Evolutionary conservation across 2,329 filamentous ascomycete genomes (phyloP).

Genomic region (Arthrobotrys entomopaga): DNA sequence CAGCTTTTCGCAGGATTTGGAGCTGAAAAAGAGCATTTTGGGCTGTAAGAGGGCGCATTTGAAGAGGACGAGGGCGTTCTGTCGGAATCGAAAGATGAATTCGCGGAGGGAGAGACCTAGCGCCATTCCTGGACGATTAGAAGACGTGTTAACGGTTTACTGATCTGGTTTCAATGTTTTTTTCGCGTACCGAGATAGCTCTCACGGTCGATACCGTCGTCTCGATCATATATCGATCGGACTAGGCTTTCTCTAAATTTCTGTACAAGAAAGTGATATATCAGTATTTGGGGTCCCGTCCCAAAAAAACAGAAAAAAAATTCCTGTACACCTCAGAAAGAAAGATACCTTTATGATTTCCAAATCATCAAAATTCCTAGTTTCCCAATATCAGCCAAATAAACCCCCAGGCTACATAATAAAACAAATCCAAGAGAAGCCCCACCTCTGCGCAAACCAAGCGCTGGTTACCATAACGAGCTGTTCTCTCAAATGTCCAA

Average conservation of each 20-base stretch:
- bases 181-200: conserved; percentile 79
- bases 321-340: background rate
- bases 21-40: conserved; percentile 99
- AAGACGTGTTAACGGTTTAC: conserved; percentile 24
- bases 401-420: background rate
- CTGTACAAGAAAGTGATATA: conserved; percentile 59
- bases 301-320: conserved; percentile 16
- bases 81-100: conserved; percentile 91
- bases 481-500: conserved; percentile 89
- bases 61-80: conserved; percentile 91
- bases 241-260: conserved; percentile 55
- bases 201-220: conserved; percentile 69
- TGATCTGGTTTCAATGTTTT: conserved; percentile 1
- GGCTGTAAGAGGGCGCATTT: conserved; percentile 94
- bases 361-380: conserved; percentile 83
- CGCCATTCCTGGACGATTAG: conserved; percentile 56
- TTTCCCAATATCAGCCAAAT: conserved; percentile 34
- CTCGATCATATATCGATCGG: conserved; percentile 51
- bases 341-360: conserved; percentile 78
- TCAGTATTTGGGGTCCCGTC: conserved; percentile 26
- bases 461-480: conserved; percentile 89
- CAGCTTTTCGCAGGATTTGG: conserved; percentile 84
- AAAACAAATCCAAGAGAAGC: conserved; percentile 52
- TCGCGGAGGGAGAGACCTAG: conserved; percentile 80
- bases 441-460: conserved; percentile 89